A percentile compares a stretch with the other conserved stretches of the same genome.
Conservation (phyloP, 148 eudicot species). For the Camellia granthamiana region DNA sequence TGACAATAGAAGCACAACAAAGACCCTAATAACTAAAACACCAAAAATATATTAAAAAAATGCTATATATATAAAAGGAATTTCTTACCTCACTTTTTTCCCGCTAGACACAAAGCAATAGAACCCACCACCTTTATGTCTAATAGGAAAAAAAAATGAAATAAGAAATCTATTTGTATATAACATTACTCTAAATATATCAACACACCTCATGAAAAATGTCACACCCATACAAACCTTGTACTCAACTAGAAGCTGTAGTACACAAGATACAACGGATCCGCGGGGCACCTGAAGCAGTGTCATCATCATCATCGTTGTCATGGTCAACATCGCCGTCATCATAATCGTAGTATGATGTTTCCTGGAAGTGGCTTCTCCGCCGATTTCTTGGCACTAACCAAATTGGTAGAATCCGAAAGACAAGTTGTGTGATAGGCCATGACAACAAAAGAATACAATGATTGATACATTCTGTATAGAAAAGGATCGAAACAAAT, state of each 20-base stretch:
- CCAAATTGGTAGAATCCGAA: slow-evolving; percentile 59
- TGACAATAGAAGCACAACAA: slow-evolving; percentile 6
- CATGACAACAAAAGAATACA: slow-evolving; percentile 88
- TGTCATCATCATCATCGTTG: slow-evolving; percentile 43
- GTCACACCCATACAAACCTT: slow-evolving; percentile 2
- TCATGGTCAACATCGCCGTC: slow-evolving; percentile 50
- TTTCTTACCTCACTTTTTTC: too few relatives aligned
- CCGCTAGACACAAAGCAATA: too few relatives aligned
- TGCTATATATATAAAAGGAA: too few relatives aligned
- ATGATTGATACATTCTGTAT: slow-evolving; percentile 71
- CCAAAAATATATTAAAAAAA: too few relatives aligned
- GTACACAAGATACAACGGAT: slow-evolving; percentile 91
- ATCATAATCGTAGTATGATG: slow-evolving; percentile 35
- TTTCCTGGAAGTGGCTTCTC: slow-evolving; percentile 27
- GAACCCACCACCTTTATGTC: too few relatives aligned
- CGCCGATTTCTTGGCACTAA: slow-evolving; percentile 40
- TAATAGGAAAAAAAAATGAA: too few relatives aligned
- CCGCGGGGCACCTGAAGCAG: slow-evolving; percentile 32
- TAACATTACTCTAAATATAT: not conserved
- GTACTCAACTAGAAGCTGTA: slow-evolving; percentile 67
- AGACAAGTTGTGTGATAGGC: slow-evolving; percentile 84
- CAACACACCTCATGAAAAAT: not conserved
- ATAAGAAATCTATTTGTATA: too few relatives aligned
- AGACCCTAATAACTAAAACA: not conserved
- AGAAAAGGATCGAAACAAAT: slow-evolving; percentile 83